Conservation (phyloP, 805 yeast genomes). For the Starmerella ratchasimensis region DNA sequence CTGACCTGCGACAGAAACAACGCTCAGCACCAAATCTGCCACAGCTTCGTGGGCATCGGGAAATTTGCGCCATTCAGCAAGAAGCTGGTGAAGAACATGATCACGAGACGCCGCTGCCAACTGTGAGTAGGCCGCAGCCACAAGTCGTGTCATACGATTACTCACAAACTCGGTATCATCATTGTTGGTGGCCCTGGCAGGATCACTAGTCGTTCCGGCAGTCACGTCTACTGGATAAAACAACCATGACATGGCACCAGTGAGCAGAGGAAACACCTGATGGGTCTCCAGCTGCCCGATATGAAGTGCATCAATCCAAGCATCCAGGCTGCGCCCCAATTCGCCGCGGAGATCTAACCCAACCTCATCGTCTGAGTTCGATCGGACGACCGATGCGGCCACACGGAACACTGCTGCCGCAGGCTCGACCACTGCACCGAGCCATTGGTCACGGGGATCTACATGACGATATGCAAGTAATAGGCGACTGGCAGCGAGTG, state of each 20-base stretch:
- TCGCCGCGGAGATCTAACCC: not conserved
- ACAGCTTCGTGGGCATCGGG: not conserved
- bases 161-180: not conserved
- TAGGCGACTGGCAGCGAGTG: not conserved
- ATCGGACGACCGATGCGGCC: not conserved
- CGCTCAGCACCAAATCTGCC: constrained; percentile 4
- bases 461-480: not conserved
- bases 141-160: not conserved
- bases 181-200: not conserved
- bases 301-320: constrained; percentile 4
- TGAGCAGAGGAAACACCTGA: constrained; percentile 2
- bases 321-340: not conserved
- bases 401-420: not conserved
- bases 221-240: too few species aligned
- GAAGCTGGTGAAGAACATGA: constrained; percentile 4
- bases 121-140: constrained; percentile 1
- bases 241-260: constrained; percentile 7
- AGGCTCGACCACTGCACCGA: not conserved
- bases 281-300: constrained; percentile 5
- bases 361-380: not conserved
- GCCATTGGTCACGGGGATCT: not conserved
- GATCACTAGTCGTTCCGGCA: too few species aligned
- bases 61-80: constrained; percentile 1
- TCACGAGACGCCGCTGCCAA: constrained; percentile 2
- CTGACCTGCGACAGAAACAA: constrained; percentile 10